phyloP scores from a whole-genome alignment of 2,329 filamentous ascomycete genomes.

The Ramularia endophylla region DNA sequence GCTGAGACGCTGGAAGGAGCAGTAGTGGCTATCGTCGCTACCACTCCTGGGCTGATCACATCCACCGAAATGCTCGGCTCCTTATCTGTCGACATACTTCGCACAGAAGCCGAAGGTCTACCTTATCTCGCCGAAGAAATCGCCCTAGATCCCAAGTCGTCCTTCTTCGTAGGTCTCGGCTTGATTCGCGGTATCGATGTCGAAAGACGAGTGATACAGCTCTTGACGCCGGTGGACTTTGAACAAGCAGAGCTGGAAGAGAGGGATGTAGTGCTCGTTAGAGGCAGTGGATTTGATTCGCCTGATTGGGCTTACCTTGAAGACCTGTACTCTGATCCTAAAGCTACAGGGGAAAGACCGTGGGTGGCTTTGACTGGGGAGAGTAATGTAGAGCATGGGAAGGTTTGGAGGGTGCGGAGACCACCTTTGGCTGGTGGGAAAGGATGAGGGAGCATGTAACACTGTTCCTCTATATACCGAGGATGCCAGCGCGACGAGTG shows the following conservation, averaged over 20 bases:
- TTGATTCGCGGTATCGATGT: slow-evolving; percentile 65
- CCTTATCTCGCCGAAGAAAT: slow-evolving; percentile 54
- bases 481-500: no score
- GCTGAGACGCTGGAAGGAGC: slow-evolving; percentile 63
- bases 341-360: neutral
- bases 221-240: slow-evolving; percentile 56
- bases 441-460: no score
- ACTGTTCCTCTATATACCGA: no score
- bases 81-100: slow-evolving; percentile 25
- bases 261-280: slow-evolving; percentile 54
- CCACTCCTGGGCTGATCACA: no score
- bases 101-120: slow-evolving; percentile 48
- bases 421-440: neutral
- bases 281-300: slow-evolving; percentile 62
- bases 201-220: slow-evolving; percentile 49
- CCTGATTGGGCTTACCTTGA: slow-evolving; percentile 67
- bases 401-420: neutral
- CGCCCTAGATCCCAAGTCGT: slow-evolving; percentile 54
- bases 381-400: neutral
- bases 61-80: no score
- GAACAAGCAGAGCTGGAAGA: slow-evolving; percentile 18
- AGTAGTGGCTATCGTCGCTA: slow-evolving; percentile 60
- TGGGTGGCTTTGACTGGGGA: neutral
- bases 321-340: slow-evolving; percentile 41
- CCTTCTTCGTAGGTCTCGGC: slow-evolving; percentile 56